Base-by-base conservation (phyloP, 78 protist species). In the Dictyostelium capitatum region DNA sequence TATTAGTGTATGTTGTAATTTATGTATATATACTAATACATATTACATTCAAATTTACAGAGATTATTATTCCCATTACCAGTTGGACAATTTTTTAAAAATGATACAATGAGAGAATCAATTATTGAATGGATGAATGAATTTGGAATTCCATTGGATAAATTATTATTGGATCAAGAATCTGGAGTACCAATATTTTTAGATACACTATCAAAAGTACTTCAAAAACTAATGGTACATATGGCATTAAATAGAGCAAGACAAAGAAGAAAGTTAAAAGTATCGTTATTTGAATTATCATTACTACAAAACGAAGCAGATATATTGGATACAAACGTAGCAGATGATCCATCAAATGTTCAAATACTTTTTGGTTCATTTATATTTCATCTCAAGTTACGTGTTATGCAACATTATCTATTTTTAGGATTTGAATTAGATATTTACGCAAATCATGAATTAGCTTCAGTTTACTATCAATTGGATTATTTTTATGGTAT, bases 101-200 rank as follows among this genome's bases (percentile, higher is more conserved):
- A 4, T 28, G 56, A 75, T 57, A 15, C 72, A 23, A n/a, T 85
- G 47, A 20, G 9, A 43, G 47, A 41, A 25, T 54, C 92, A 11
- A 32, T 85, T 51, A 6, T 70, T 30, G 92, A 85, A 30, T 85
- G 92, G 92, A 85, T 85, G 92, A 30, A 53, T 47, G 54, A 72
- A 8, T 85, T 85, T 85, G 92, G 92, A 47, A 64, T 85, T 4
- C 92, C 92, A 48, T 47, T 19, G 50, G 28, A 53, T 15, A 57
- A 57, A 23, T 37, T 85, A 30, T 9, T 17, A 0, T 51, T 12
- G 15, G 9, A 67, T 32, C 51, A 51, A 25, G 79, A 19, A 25
- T 50, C 30, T 23, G 77, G 79, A 0, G 47, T 85, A 3, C 20
- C 46, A n/a, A 25, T 14, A 1, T 85, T 85, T 57, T 17, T 85